Base-by-base conservation (phyloP, 352 stramenopile genomes). In the Phytophthora pseudosyringae region DNA sequence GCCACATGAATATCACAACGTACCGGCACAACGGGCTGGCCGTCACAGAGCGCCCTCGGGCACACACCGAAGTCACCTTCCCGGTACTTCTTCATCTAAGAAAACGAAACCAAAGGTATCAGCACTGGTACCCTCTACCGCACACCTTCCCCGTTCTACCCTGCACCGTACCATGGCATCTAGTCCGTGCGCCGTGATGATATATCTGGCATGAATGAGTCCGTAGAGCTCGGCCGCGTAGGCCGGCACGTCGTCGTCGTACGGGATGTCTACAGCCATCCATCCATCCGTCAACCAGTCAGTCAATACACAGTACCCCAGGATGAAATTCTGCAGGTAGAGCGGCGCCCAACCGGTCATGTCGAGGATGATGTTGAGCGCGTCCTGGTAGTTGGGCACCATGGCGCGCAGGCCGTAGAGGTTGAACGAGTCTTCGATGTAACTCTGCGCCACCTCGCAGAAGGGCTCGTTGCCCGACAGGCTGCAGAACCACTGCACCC, bases 341-440 rank as follows among this genome's bases (percentile, higher is more conserved):
- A 38, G 12, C 13, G 28, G 16, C n/a, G 31, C 33, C 71, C 38
- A 57, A 90, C 85, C 86, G 58, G 86, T 95, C 69, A 96, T 74
- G 61, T 97, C 91, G 33, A 97, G 78, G 62, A 97, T 97, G 52
- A 97, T 97, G 76, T 97, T 97, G 59, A 97, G 80, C 45, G 88
- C 91, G 43, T 96, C 88, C 66, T 93, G 87, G 72, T 93, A 97
- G 70, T 97, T 94, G 63, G 84, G 88, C 59, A 97, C 86, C 64
- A 95, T 86, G 57, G 90, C 87, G 41, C 90, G 85, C 35, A 97
- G 75, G 9, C 91, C 91, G 69, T 97, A 97, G 62, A 97, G 83
- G 72, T 97, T 97, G 78, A 97, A 97, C 64, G 86, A 96, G 81
- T 97, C 91, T 75, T 97, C 90, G 71, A 97, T 97, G 88, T 97